These are phyloP conservation scores for Zygosaccharomyces rouxii DNA, from an alignment of 805 yeast species.

Conservation along the genomic window DNA sequence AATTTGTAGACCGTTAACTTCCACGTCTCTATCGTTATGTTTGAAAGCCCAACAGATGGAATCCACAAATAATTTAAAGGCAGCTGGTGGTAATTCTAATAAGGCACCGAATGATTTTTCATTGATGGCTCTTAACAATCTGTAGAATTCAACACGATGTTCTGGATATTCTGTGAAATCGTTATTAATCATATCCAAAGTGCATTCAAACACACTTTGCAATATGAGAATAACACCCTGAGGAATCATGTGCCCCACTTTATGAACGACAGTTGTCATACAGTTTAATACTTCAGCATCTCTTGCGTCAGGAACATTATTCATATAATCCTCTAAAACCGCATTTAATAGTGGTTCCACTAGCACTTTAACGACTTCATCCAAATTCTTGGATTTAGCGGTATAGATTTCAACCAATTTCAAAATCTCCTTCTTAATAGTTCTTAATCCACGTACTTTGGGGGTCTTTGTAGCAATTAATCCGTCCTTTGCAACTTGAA, in stretches of 20 bases:
- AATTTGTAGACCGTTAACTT: slow-evolving; percentile 80
- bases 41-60: slow-evolving; percentile 98
- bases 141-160: slow-evolving; percentile 94
- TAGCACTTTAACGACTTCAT: slow-evolving; percentile 77
- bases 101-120: slow-evolving; percentile 80
- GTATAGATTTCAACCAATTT: slow-evolving; percentile 85
- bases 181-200: slow-evolving; percentile 90
- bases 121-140: slow-evolving; percentile 81
- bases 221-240: slow-evolving; percentile 83
- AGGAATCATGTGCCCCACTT: slow-evolving; percentile 83
- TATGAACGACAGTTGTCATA: slow-evolving; percentile 82
- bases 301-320: slow-evolving; percentile 91
- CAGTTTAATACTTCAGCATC: slow-evolving; percentile 97
- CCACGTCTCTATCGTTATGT: slow-evolving; percentile 96
- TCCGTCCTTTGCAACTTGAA: slow-evolving; percentile 74
- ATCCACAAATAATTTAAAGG: slow-evolving; percentile 84
- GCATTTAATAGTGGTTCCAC: slow-evolving; percentile 80
- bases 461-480: slow-evolving; percentile 91
- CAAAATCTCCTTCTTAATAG: slow-evolving; percentile 90
- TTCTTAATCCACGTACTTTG: slow-evolving; percentile 89
- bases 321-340: slow-evolving; percentile 81
- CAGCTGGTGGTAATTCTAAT: slow-evolving; percentile 82
- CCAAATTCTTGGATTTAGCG: slow-evolving; percentile 77
- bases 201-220: slow-evolving; percentile 89
- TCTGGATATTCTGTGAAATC: slow-evolving; percentile 97